Evolutionary conservation across 2,329 filamentous ascomycete species (phyloP), one percentile per base, ranked within the genome.

Genomic region (Nemania serpens): DNA sequence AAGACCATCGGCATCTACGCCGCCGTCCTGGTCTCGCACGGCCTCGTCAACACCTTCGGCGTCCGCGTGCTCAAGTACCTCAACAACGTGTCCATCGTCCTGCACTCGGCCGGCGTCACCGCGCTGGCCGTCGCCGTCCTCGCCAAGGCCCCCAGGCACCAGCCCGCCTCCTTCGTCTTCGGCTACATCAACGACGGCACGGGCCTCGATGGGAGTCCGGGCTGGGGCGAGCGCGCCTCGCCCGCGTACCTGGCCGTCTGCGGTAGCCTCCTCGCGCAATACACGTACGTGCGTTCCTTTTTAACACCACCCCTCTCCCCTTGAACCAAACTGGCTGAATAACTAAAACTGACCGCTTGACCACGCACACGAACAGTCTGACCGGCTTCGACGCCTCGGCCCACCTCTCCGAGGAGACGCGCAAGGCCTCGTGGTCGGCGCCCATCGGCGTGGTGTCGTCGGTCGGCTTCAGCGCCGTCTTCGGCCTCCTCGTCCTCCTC

Each of bases 1-100:
- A 78, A 78, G 62, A 84, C 81, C 2, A 79, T 87, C 51, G 84
- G 82, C n/a, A 86, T 87, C 60, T 85, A 86, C 64, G 83, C 82
- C 5, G 84, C 83, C 5, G 74, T 86, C 4, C 77, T 87, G 3
- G 63, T 82, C 36, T 82, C 80, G 3, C 83, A 86, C 66, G 83
- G 76, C 15, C 68, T 84, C 1, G 75, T 85, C 66, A 87, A 87
- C 70, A 83, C 81, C 0, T 85, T 87, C 64, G 84, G 83, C 48
- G 83, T 86, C 1, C 78, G 77, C 59, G 74, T 81, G n/a, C 76
- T 87, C 17, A 77, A 79, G 39, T 82, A 84, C 67, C 73, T 87
- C 29, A 87, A 86, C 73, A 86, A 85, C 67, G 73, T 77, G 1
- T 84, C 81, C 25, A 85, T 87, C 61, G 58, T 81, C 2, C 73